Evolutionary conservation across 2,329 filamentous ascomycete species (phyloP), one percentile per base, ranked within the genome.

Genomic region (Pseudofabraea citricarpa): DNA sequence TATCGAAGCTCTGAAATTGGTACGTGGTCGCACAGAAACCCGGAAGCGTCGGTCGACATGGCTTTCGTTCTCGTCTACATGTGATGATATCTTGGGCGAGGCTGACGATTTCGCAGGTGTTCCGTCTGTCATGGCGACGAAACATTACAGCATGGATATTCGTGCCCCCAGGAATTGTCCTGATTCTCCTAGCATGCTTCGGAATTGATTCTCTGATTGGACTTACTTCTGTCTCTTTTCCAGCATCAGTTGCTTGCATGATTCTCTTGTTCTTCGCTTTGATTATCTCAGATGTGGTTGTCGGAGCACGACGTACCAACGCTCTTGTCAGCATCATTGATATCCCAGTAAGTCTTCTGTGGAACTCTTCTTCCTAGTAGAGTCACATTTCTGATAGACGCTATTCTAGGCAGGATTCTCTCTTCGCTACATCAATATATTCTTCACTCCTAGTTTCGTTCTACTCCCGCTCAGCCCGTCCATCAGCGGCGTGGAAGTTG

Each of bases 231-330:
- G 68, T 80, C 6, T 67, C 73, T 0, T 83, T 83, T 47, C 77
- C 77, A 1, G 73, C 78, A 2, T 80, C 76, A 2, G 77, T 82
- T 3, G 75, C 77, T 4, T 76, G 74, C 33, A 66, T 82, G 51
- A 61, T 81, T 33, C 48, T 78, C 7, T 60, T 81, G 2, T 79
- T 81, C 52, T 51, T 74, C 16, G 64, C 56, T 0, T 60, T 81
- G 9, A 64, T 80, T 6, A 42, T 68, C 0, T 69, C 63, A 7
- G 74, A 80, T 54, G 42, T 58, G 3, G 40, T 69, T 0, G 48
- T 81, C 15, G 76, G 76, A 6, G 68, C 69, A 27, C 64, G 69
- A 39, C 69, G 61, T 43, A 77, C 75, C 2, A 70, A 66, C 46
- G 62, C 59, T 19, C 40, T 79, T 15, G 69, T 80, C 3, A 61